These are phyloP conservation scores for Sporothrix brunneoviolacea DNA, from an alignment of 2,329 filamentous ascomycete species.

Conservation along the genomic window DNA sequence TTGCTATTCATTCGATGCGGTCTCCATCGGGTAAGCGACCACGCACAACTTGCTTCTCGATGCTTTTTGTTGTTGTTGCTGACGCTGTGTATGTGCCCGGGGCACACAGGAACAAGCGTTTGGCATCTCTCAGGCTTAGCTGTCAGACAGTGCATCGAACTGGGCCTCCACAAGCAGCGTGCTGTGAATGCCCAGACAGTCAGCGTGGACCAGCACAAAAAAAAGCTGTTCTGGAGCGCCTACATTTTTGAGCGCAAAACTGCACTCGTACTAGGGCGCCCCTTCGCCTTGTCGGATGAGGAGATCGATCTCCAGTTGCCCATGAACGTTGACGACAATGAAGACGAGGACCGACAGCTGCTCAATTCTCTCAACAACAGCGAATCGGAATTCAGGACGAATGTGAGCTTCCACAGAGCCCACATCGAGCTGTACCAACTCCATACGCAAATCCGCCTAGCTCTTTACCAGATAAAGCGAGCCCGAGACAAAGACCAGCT, in stretches of 20 bases:
- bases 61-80: neutral
- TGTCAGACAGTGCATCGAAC: constrained; percentile 9
- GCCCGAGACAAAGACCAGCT: neutral
- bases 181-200: neutral
- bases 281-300: constrained; percentile 15
- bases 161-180: constrained; percentile 10
- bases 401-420: constrained; percentile 7
- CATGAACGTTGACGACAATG: neutral
- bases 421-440: constrained; percentile 14
- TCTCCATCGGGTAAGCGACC: constrained; percentile 10
- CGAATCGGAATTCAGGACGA: neutral
- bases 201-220: neutral
- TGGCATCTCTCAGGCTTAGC: constrained; percentile 13
- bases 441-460: constrained; percentile 13
- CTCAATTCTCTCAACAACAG: neutral
- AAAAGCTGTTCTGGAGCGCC: constrained; percentile 11
- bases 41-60: neutral
- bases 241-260: constrained; percentile 17
- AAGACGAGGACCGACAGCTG: neutral
- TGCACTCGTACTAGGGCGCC: constrained; percentile 13
- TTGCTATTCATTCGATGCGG: constrained; percentile 15
- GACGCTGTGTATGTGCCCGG: too few relatives aligned
- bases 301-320: constrained; percentile 15
- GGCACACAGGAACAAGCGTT: constrained; percentile 1
- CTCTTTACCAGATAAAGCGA: constrained; percentile 8